These are phyloP conservation scores for Datisca glomerata DNA, from an alignment of 306 rosid genomes.

Conservation along the genomic window DNA sequence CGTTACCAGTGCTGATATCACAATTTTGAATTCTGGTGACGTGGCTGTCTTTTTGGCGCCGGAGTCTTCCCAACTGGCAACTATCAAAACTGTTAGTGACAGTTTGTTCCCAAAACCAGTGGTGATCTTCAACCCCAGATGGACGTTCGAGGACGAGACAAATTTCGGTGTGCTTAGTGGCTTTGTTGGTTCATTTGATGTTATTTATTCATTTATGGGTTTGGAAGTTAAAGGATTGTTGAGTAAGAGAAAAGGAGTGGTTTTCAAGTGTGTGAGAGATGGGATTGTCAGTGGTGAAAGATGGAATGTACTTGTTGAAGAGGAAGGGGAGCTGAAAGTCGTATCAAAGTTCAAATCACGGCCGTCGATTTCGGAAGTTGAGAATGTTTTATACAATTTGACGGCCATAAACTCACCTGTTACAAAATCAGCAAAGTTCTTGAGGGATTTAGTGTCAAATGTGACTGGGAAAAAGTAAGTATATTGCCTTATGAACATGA, in stretches of 20 bases:
- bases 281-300: slow-evolving; percentile 78
- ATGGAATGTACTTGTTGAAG: slow-evolving; percentile 75
- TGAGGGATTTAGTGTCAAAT: slow-evolving; percentile 71
- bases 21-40: slow-evolving; percentile 36
- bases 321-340: slow-evolving; percentile 55
- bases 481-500: background rate
- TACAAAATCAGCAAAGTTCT: slow-evolving; percentile 73
- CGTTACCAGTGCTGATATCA: slow-evolving; percentile 18
- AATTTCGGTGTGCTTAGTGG: slow-evolving; percentile 43
- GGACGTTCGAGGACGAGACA: slow-evolving; percentile 70
- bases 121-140: slow-evolving; percentile 70
- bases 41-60: slow-evolving; percentile 56
- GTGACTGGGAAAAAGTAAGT: slow-evolving; percentile 65
- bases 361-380: slow-evolving; percentile 66
- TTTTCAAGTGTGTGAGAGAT: slow-evolving; percentile 69
- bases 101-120: slow-evolving; percentile 58
- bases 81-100: slow-evolving; percentile 34
- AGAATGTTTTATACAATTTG: slow-evolving; percentile 74
- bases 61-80: slow-evolving; percentile 38
- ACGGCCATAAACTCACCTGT: slow-evolving; percentile 86
- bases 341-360: slow-evolving; percentile 49
- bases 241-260: slow-evolving; percentile 62
- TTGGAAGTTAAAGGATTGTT: slow-evolving; percentile 73
- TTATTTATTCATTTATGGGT: slow-evolving; percentile 68
- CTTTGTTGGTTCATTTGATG: slow-evolving; percentile 73